Evolutionary conservation across 768 basidiomycete species (phyloP).

Genomic region (Agrocybe praecox): DNA sequence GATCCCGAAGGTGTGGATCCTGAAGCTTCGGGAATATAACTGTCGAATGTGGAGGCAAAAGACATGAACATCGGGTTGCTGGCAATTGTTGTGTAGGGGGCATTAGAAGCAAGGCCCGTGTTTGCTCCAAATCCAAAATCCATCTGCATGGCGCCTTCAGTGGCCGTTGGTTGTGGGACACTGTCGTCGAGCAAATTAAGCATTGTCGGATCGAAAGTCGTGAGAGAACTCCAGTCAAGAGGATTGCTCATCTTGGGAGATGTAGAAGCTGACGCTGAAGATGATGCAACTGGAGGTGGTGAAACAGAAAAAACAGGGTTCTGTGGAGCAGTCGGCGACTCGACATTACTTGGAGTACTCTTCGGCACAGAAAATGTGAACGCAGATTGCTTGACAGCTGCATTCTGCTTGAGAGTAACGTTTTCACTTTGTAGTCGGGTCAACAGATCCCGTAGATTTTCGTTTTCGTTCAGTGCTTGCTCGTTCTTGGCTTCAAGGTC

Average conservation of each 20-base stretch:
- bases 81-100: constrained; percentile 78
- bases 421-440: constrained; percentile 88
- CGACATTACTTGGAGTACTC: constrained; percentile 14
- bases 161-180: constrained; percentile 50
- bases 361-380: constrained; percentile 85
- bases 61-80: constrained; percentile 86
- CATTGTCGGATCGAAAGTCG: constrained; percentile 69
- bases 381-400: constrained; percentile 73
- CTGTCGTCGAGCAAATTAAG: constrained; percentile 66
- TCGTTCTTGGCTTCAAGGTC: constrained; percentile 85
- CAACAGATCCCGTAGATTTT: constrained; percentile 86
- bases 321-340: constrained; percentile 17
- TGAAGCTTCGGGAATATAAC: constrained; percentile 24
- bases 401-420: constrained; percentile 74
- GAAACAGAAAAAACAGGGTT: constrained; percentile 22
- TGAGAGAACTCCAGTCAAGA: constrained; percentile 68
- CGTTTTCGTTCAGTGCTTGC: constrained; percentile 74
- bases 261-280: constrained; percentile 31
- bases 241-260: constrained; percentile 43
- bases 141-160: constrained; percentile 60
- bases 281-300: constrained; percentile 29
- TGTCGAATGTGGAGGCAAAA: constrained; percentile 64
- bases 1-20: constrained; percentile 15
- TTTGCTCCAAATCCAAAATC: constrained; percentile 59
- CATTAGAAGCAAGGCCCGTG: constrained; percentile 45